phyloP scores from a whole-genome alignment of 768 basidiomycete species.

The Boletus pseudopeckii region DNA sequence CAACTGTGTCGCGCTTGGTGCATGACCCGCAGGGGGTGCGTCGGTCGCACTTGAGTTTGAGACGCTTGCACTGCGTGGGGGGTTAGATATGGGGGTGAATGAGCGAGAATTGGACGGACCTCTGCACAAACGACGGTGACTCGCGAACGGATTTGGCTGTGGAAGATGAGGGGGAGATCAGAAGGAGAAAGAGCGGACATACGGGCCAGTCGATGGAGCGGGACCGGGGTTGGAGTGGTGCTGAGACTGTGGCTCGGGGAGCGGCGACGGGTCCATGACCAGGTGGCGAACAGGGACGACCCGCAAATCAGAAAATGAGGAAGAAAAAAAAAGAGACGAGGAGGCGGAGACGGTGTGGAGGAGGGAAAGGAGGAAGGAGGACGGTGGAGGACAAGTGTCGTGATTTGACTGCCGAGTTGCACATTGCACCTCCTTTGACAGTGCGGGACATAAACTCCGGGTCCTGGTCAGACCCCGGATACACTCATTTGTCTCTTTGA shows the following conservation, averaged over 20 bases:
- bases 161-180: conserved; percentile 1
- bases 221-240: conserved; percentile 17
- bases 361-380: not conserved
- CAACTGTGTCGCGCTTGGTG: conserved; percentile 71
- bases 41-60: conserved; percentile 84
- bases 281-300: not conserved
- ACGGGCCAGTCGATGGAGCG: conserved; percentile 29
- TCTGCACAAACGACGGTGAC: conserved; percentile 82
- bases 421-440: conserved; percentile 20
- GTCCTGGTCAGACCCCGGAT: conserved; percentile 22
- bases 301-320: not conserved
- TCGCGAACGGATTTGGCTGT: conserved; percentile 67
- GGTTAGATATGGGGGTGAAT: conserved; percentile 2
- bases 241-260: conserved; percentile 16
- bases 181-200: conserved; percentile 15
- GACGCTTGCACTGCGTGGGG: conserved; percentile 68
- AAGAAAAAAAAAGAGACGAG: too few relatives aligned
- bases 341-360: not conserved
- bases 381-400: not conserved
- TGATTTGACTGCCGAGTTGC: conserved; percentile 13
- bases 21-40: conserved; percentile 75
- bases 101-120: conserved; percentile 39
- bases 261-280: conserved; percentile 18
- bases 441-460: conserved; percentile 11
- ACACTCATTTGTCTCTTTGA: not conserved